phyloP scores from a whole-genome alignment of 2,329 filamentous ascomycete genomes.

The Calonectria hongkongensis region DNA sequence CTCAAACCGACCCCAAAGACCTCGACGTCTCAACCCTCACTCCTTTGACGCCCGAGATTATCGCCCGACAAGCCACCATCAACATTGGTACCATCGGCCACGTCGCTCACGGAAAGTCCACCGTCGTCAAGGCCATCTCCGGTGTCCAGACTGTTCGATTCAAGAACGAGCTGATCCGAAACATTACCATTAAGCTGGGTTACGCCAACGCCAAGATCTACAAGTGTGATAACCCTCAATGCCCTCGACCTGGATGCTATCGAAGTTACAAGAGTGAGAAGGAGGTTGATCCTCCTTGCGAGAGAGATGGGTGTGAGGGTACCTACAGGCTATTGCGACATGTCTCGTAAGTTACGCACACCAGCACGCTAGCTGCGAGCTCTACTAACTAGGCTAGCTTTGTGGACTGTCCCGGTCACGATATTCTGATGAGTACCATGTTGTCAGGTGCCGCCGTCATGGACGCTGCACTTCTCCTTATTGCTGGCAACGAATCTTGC shows the following conservation, averaged over 20 bases:
- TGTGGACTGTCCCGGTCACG: slow-evolving; percentile 99
- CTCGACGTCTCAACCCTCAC: slow-evolving; percentile 88
- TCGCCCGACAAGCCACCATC: slow-evolving; percentile 97
- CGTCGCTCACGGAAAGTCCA: slow-evolving; percentile 99
- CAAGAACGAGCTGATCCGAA: slow-evolving; percentile 99
- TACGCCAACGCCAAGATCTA: slow-evolving; percentile 99
- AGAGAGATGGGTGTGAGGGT: slow-evolving; percentile 92
- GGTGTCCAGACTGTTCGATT: slow-evolving; percentile 99
- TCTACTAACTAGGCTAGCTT: slow-evolving; percentile 75
- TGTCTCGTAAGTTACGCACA: slow-evolving; percentile 83
- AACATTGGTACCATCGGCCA: slow-evolving; percentile 99
- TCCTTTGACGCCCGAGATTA: slow-evolving; percentile 96
- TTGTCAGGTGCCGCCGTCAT: slow-evolving; percentile 99
- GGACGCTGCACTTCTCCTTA: slow-evolving; percentile 96
- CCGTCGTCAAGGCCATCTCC: slow-evolving; percentile 98
- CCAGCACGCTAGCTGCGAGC: slow-evolving; percentile 3
- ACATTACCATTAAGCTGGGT: slow-evolving; percentile 99
- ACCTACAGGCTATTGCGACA: slow-evolving; percentile 92
- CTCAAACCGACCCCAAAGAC: slow-evolving; percentile 93
- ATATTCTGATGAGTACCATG: slow-evolving; percentile 99
- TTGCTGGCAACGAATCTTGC: slow-evolving; percentile 98
- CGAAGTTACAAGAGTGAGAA: slow-evolving; percentile 99
- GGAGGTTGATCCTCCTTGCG: slow-evolving; percentile 96
- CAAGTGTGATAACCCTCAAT: slow-evolving; percentile 94
- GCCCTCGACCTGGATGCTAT: slow-evolving; percentile 96